Percentiles rank a stretch among this genome's conserved stretches.
Conservation (phyloP, 2,329 filamentous ascomycete genomes). For the Aspergillus sp. region DNA sequence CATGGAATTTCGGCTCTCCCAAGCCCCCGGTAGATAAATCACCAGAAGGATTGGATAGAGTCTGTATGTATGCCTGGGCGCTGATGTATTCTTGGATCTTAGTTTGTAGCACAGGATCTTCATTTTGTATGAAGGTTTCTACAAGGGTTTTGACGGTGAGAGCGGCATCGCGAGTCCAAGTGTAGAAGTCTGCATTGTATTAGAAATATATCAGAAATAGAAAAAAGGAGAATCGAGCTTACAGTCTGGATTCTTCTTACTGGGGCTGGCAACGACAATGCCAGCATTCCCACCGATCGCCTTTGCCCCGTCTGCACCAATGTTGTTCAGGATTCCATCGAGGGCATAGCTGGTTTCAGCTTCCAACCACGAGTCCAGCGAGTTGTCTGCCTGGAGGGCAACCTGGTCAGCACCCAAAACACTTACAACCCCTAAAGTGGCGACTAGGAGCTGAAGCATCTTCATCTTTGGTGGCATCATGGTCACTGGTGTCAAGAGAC, state of each 20-base stretch:
- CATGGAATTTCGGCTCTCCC: slow-evolving; percentile 69
- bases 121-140: slow-evolving; percentile 60
- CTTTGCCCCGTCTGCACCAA: slow-evolving; percentile 48
- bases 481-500: too few relatives aligned
- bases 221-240: slow-evolving; percentile 13
- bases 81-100: slow-evolving; percentile 64
- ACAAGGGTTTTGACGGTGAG: slow-evolving; percentile 65
- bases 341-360: slow-evolving; percentile 46
- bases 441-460: too few relatives aligned
- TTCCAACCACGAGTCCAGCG: slow-evolving; percentile 36
- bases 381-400: neutral
- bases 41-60: slow-evolving; percentile 64
- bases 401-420: too few relatives aligned
- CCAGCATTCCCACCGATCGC: slow-evolving; percentile 47
- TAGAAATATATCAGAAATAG: neutral
- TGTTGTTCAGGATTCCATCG: slow-evolving; percentile 53
- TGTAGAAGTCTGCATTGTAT: slow-evolving; percentile 60
- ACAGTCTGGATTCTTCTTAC: slow-evolving; percentile 52
- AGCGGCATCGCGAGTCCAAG: slow-evolving; percentile 73
- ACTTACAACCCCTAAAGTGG: too few relatives aligned
- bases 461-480: too few relatives aligned
- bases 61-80: slow-evolving; percentile 61
- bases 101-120: slow-evolving; percentile 54
- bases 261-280: slow-evolving; percentile 55
- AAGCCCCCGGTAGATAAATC: slow-evolving; percentile 48